phyloP scores from a whole-genome alignment of 192 early-diverging fungal species.

The Mortierella alpina region DNA sequence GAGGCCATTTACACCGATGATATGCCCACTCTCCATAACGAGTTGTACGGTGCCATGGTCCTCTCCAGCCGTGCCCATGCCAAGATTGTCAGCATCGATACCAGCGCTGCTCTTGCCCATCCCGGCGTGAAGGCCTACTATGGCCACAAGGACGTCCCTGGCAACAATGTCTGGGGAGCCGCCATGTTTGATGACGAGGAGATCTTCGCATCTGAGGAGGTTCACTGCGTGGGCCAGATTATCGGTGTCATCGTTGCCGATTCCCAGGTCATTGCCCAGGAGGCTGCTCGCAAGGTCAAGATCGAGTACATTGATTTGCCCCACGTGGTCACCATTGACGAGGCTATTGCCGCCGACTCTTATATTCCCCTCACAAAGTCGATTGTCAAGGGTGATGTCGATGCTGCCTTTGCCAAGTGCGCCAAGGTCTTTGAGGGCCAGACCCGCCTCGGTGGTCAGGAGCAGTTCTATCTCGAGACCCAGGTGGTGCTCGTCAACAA shows the following conservation, averaged over 20 bases:
- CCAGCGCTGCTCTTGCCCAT: constrained; percentile 64
- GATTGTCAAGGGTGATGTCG: constrained; percentile 75
- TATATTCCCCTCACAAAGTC: constrained; percentile 66
- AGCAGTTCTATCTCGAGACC: constrained; percentile 93
- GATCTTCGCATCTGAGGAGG: constrained; percentile 78
- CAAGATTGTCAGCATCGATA: constrained; percentile 72
- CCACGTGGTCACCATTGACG: constrained; percentile 81
- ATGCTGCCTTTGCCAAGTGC: constrained; percentile 59
- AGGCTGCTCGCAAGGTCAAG: constrained; percentile 75
- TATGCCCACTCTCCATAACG: constrained; percentile 75
- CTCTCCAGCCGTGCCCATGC: constrained; percentile 75
- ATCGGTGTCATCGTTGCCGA: constrained; percentile 87
- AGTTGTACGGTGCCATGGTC: constrained; percentile 78
- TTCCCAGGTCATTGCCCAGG: constrained; percentile 69
- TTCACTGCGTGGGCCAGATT: constrained; percentile 77
- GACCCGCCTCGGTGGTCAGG: constrained; percentile 69
- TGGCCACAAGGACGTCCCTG: constrained; percentile 76
- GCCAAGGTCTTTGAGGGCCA: constrained; percentile 67
- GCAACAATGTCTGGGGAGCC: constrained; percentile 65
- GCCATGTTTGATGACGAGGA: constrained; percentile 79
- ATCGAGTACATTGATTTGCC: constrained; percentile 79
- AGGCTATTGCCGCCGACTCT: constrained; percentile 76
- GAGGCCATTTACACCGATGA: constrained; percentile 88
- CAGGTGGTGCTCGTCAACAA: constrained; percentile 75
- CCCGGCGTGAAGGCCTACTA: constrained; percentile 77